phyloP scores from a whole-genome alignment of 768 basidiomycete species.

The Pisolithus albus region DNA sequence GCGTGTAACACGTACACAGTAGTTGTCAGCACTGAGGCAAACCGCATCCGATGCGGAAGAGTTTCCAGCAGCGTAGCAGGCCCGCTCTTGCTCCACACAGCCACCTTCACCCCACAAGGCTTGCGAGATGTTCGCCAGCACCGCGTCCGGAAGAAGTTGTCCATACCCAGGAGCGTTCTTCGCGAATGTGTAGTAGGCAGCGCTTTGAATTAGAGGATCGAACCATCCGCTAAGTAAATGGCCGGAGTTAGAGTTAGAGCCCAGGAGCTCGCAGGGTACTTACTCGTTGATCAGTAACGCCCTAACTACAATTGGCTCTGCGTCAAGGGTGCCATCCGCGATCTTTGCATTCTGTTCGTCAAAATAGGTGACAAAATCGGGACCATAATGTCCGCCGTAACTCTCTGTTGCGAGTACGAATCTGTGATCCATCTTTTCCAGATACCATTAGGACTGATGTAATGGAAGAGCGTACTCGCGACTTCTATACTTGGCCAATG shows the following conservation, averaged over 20 bases:
- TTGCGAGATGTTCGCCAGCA: constrained; percentile 39
- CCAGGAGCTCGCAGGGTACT: not conserved
- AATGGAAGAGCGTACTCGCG: constrained; percentile 39
- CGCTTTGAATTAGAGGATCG: constrained; percentile 56
- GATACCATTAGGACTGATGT: not conserved
- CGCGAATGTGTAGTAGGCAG: constrained; percentile 56
- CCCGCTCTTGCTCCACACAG: constrained; percentile 47
- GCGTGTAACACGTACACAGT: constrained; percentile 39
- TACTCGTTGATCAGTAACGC: constrained; percentile 63
- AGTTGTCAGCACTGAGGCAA: constrained; percentile 45
- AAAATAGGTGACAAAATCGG: constrained; percentile 55
- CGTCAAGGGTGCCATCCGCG: constrained; percentile 34
- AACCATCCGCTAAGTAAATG: constrained; percentile 47
- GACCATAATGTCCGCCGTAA: constrained; percentile 64
- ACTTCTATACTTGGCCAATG: constrained; percentile 45
- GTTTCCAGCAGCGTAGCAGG: constrained; percentile 51
- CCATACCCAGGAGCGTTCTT: constrained; percentile 62
- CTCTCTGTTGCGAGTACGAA: constrained; percentile 62
- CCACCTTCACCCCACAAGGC: constrained; percentile 44
- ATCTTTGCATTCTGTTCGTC: constrained; percentile 55
- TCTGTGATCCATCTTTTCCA: constrained; percentile 23
- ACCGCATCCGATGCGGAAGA: constrained; percentile 39
- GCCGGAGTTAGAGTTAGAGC: not conserved
- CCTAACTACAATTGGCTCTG: constrained; percentile 46
- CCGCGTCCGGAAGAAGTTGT: constrained; percentile 43